Conservation (phyloP, 352 stramenopile genomes). For the Phytopythium ostracodes region DNA sequence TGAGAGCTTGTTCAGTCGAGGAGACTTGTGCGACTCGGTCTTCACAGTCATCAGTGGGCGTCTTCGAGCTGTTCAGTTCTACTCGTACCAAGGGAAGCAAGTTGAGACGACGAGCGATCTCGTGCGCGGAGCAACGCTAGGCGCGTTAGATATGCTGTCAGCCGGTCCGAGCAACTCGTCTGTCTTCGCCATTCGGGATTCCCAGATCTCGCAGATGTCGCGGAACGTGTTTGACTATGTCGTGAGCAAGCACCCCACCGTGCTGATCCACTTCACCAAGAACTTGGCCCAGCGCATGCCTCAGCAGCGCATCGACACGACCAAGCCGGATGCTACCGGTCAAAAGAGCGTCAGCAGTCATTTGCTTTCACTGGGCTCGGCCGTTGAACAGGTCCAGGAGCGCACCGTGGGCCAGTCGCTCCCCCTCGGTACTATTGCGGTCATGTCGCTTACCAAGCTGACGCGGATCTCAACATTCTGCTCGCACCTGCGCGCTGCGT, state of each 20-base stretch:
- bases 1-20: conserved; percentile 73
- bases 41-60: conserved; percentile 80
- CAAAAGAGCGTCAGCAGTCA: conserved; percentile 38
- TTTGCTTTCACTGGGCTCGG: conserved; percentile 54
- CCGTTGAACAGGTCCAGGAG: conserved; percentile 14
- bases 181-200: conserved; percentile 84
- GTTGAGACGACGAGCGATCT: conserved; percentile 79
- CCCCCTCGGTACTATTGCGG: conserved; percentile 65
- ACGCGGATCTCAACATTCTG: conserved; percentile 76
- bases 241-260: conserved; percentile 55
- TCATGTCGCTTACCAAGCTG: conserved; percentile 76
- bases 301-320: conserved; percentile 30
- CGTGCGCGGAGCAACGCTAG: conserved; percentile 72
- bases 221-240: conserved; percentile 85
- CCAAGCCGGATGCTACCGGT: conserved; percentile 25
- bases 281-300: conserved; percentile 63
- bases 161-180: conserved; percentile 69
- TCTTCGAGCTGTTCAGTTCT: conserved; percentile 68
- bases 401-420: conserved; percentile 25
- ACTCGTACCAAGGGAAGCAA: conserved; percentile 50
- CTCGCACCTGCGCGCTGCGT: conserved; percentile 44
- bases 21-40: conserved; percentile 73
- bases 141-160: conserved; percentile 81
- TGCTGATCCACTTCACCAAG: conserved; percentile 80
- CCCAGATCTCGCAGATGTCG: conserved; percentile 85